These are phyloP conservation scores for Xylaria bambusicola DNA, from an alignment of 495 filamentous ascomycete species.

Conservation along the genomic window DNA sequence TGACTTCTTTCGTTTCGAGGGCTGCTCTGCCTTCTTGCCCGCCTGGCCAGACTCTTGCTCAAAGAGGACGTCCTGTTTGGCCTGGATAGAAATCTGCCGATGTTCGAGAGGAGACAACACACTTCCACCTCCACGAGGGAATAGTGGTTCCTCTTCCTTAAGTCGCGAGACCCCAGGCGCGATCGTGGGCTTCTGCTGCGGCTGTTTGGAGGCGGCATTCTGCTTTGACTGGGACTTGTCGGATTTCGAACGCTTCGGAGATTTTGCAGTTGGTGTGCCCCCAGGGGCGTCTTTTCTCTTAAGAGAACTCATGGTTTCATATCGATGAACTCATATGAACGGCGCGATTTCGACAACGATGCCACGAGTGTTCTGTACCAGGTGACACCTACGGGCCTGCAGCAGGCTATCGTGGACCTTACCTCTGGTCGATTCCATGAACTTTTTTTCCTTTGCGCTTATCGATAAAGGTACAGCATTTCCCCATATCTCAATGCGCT, in stretches of 20 bases:
- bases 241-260: conserved; percentile 47
- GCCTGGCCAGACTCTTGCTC: conserved; percentile 66
- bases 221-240: conserved; percentile 34
- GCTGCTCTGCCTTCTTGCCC: conserved; percentile 45
- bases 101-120: conserved; percentile 90
- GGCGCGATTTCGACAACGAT: no score
- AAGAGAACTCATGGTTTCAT: conserved; percentile 44
- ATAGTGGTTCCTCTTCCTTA: conserved; percentile 80
- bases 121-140: conserved; percentile 90
- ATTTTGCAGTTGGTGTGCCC: conserved; percentile 41
- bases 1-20: conserved; percentile 52
- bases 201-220: conserved; percentile 24
- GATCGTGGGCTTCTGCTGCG: conserved; percentile 30
- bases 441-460: conserved; percentile 19
- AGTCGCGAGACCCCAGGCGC: conserved; percentile 34
- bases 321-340: neutral
- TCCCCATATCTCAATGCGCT: neutral
- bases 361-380: no score
- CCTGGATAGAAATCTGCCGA: conserved; percentile 94
- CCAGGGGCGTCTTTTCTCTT: conserved; percentile 52
- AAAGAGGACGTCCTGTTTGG: conserved; percentile 88
- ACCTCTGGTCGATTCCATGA: neutral
- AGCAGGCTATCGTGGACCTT: conserved; percentile 8
- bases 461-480: conserved; percentile 20
- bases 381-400: conserved; percentile 2